Conservation (phyloP, 2,329 filamentous ascomycete genomes). For the Metarhizium rileyi region DNA sequence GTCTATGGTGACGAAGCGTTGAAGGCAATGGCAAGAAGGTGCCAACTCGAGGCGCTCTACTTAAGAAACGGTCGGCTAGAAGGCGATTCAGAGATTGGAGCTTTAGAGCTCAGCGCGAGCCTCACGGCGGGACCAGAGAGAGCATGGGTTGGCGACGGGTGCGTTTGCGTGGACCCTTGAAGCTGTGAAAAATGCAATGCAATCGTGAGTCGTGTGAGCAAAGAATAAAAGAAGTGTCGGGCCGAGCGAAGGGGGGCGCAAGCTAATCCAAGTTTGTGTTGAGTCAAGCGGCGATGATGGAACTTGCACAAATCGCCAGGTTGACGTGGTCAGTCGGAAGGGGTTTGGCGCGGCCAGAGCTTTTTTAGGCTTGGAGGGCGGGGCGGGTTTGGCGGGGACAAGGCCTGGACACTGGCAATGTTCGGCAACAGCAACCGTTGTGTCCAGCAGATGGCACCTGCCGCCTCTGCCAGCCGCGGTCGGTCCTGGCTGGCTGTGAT, state of each 20-base stretch:
- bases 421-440: neutral
- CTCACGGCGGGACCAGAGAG: conserved; percentile 13
- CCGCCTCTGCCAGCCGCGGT: neutral
- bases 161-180: neutral
- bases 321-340: neutral
- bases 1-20: neutral
- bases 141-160: conserved; percentile 11
- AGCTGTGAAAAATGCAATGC: neutral
- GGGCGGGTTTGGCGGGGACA: neutral
- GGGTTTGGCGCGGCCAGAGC: neutral
- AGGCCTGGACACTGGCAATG: neutral
- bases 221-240: no score
- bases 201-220: neutral
- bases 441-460: neutral
- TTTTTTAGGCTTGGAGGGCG: no score
- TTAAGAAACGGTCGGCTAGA: neutral
- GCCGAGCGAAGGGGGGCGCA: no score
- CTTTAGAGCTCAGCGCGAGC: conserved; percentile 11
- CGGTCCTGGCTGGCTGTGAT: no score
- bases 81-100: neutral
- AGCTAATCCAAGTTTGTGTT: neutral
- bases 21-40: neutral
- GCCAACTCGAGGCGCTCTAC: neutral
- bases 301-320: neutral
- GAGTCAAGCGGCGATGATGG: neutral